Evolutionary conservation across 2,329 filamentous ascomycete genomes (phyloP), one percentile per base, ranked within the genome.

Genomic region (Epichloe coenophiala): DNA sequence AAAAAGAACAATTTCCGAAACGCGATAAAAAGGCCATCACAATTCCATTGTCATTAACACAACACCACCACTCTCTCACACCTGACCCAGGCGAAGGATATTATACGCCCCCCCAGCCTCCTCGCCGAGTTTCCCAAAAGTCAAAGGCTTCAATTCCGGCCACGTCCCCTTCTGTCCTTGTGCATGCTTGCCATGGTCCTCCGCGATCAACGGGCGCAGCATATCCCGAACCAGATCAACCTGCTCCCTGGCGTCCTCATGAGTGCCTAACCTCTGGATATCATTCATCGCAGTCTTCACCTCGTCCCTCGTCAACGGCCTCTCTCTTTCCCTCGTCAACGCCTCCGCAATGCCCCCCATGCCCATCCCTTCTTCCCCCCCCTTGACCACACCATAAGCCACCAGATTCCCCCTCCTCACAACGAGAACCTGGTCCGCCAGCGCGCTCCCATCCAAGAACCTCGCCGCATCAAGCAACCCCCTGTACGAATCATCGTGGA

Each of bases 401-500:
- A 71, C 69, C 36, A 64, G 36, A 47, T 66, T 64, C 1, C 63
- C 67, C 36, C 70, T 60, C 17, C 70, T 57, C 31, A 72, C 60
- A 3, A 73, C 62, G 1, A 71, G 53, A 2, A 71, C 65, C 53
- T 64, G 60, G 27, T 71, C 64, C 3, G 62, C 59, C 3, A 51
- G 58, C 11, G 48, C 55, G 11, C 53, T 55, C 27, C 50, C 55
- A 45, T 72, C 70, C 17, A 72, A 56, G 50, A 67, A 69, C 27
- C 49, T 53, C 2, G 70, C 70, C 3, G 65, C 67, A 6, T 60
- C 55, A 13, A 63, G 49, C 15, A 74, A 2, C 71, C 71, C 71
- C 3, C 41, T 56, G 42, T 69, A 74, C 33, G 70, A 71, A 51
- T 71, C 71, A 47, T 74, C 68, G 48, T 75, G 72, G n/a, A 74